Evolutionary conservation across 2,329 filamentous ascomycete species (phyloP).

Genomic region (Dactylellina parvicollis): DNA sequence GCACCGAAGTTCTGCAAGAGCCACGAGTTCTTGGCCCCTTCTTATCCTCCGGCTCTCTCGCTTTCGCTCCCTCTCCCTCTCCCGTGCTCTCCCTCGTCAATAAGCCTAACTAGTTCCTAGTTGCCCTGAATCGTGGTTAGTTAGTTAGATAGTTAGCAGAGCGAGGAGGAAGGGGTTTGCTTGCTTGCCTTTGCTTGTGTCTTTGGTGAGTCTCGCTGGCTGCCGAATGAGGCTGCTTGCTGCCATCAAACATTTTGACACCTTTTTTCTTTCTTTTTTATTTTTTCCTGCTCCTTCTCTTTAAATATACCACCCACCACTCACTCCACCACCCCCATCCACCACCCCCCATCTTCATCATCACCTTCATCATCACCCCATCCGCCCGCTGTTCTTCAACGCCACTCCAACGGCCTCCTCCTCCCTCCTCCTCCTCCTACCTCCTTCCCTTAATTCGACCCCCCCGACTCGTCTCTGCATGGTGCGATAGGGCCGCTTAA

Average conservation of each 20-base stretch:
- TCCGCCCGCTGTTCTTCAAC: no score
- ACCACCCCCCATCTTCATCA: neutral
- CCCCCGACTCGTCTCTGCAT: conserved; percentile 16
- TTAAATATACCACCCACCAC: conserved; percentile 13
- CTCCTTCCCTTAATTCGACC: neutral
- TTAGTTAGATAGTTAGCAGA: neutral
- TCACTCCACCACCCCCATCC: conserved; percentile 14
- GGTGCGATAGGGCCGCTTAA: conserved; percentile 26
- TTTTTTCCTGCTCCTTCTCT: conserved; percentile 9
- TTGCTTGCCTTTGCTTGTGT: conserved; percentile 32
- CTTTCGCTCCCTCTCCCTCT: neutral
- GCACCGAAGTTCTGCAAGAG: neutral
- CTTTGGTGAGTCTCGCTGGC: conserved; percentile 29
- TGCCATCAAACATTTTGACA: neutral
- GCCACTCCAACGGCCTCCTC: neutral
- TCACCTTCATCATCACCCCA: neutral
- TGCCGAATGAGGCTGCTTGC: conserved; percentile 32
- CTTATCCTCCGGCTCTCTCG: neutral
- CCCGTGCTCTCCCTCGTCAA: neutral
- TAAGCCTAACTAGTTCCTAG: neutral
- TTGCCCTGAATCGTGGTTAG: neutral
- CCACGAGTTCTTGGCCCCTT: conserved; percentile 10
- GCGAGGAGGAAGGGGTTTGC: neutral
- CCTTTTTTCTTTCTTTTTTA: conserved; percentile 1
- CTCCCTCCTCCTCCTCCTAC: neutral